Conservation (phyloP, 2,329 filamentous ascomycete genomes). For the Nemania sp. region DNA sequence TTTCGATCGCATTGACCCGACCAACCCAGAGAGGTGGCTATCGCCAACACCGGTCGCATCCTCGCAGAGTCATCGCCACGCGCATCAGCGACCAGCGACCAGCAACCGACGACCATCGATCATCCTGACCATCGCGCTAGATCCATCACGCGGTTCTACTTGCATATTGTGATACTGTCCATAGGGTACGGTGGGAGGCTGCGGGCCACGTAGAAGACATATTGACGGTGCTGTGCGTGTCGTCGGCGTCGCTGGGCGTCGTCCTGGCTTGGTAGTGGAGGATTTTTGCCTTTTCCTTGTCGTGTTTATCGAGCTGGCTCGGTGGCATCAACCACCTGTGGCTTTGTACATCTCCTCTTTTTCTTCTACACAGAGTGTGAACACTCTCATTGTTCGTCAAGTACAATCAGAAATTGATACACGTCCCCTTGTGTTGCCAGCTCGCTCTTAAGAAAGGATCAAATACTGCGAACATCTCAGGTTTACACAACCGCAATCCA, state of each 20-base stretch:
- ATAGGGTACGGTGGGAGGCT: constrained; percentile 37
- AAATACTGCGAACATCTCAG: constrained; percentile 30
- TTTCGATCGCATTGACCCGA: too few species aligned
- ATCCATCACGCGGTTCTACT: constrained; percentile 27
- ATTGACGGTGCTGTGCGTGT: constrained; percentile 31
- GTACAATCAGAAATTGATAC: constrained; percentile 45
- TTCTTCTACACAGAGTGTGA: constrained; percentile 34
- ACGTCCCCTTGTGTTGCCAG: constrained; percentile 40
- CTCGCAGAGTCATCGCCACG: constrained; percentile 14
- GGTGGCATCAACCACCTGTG: constrained; percentile 37
- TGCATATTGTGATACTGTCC: constrained; percentile 30
- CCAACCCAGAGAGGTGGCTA: too few species aligned
- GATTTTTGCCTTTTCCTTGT: constrained; percentile 34
- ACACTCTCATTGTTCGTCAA: constrained; percentile 39
- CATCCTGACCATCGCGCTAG: constrained; percentile 22
- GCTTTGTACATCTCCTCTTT: constrained; percentile 42
- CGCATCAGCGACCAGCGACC: neutral
- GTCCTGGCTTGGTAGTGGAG: constrained; percentile 33
- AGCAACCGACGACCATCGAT: neutral
- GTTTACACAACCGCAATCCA: constrained; percentile 25
- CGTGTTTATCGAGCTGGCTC: constrained; percentile 35
- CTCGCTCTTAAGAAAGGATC: constrained; percentile 36
- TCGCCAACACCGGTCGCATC: constrained; percentile 13
- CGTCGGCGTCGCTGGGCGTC: constrained; percentile 7
- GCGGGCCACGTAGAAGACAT: constrained; percentile 36